These are phyloP conservation scores for Dioszegia hungarica DNA, from an alignment of 768 basidiomycete genomes.

Conservation along the genomic window DNA sequence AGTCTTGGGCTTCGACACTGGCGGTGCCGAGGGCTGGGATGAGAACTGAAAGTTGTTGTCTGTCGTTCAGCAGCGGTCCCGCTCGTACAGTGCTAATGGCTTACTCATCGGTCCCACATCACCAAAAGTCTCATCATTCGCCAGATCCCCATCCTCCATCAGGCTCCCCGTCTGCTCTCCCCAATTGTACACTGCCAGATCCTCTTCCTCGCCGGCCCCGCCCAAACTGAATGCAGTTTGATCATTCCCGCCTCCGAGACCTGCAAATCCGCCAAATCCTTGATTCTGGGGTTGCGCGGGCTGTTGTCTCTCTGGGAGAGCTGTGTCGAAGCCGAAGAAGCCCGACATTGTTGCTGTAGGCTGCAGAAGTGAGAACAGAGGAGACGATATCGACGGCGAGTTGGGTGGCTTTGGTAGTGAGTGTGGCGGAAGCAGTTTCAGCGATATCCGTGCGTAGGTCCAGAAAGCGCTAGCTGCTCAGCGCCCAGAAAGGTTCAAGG, in stretches of 20 bases:
- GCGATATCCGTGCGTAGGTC: neutral
- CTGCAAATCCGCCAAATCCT: neutral
- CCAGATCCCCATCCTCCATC: constrained; percentile 81
- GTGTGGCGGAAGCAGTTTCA: neutral
- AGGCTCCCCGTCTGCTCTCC: constrained; percentile 78
- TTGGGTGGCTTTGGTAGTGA: neutral
- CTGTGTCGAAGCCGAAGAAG: constrained; percentile 48
- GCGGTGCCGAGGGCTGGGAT: constrained; percentile 21
- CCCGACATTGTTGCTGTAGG: constrained; percentile 35
- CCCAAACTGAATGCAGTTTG: constrained; percentile 16
- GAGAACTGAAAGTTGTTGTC: constrained; percentile 46
- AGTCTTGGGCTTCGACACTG: constrained; percentile 10
- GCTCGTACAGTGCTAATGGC: neutral
- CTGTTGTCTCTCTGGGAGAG: constrained; percentile 37
- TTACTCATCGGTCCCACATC: constrained; percentile 62
- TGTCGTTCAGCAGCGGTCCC: constrained; percentile 3
- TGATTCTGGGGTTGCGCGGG: neutral
- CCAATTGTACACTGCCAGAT: constrained; percentile 88
- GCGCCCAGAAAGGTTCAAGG: neutral
- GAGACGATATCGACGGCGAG: neutral
- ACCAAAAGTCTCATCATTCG: constrained; percentile 98
- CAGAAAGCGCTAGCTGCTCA: neutral
- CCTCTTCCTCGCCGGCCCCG: constrained; percentile 56
- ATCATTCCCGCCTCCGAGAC: constrained; percentile 13
- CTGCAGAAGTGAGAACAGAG: neutral